phyloP scores from a whole-genome alignment of 495 filamentous ascomycete genomes.

The Aspergillus mulundensis region DNA sequence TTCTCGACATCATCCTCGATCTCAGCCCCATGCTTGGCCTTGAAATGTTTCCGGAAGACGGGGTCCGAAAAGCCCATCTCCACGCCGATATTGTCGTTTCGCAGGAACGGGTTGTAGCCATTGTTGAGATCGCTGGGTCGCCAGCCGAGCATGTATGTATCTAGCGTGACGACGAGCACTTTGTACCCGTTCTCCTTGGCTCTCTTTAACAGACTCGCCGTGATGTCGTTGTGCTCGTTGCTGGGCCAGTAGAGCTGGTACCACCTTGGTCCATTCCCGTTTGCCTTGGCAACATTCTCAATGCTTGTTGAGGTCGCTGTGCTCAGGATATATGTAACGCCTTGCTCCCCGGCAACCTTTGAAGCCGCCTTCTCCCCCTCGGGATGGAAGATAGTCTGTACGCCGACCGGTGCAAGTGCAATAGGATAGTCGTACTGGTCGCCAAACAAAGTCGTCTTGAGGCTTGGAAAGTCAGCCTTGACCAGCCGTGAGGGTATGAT shows the following conservation, averaged over 20 bases:
- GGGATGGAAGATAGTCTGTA: conserved; percentile 48
- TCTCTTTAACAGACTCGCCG: conserved; percentile 46
- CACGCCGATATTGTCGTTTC: conserved; percentile 33
- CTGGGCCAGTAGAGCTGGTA: conserved; percentile 64
- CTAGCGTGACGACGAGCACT: conserved; percentile 59
- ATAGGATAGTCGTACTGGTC: conserved; percentile 34
- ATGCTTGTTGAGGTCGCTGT: conserved; percentile 40
- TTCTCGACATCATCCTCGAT: conserved; percentile 39
- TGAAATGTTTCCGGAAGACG: conserved; percentile 48
- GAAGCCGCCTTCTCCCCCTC: conserved; percentile 44
- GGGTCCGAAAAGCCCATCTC: conserved; percentile 53
- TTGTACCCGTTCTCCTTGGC: conserved; percentile 51
- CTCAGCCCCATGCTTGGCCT: conserved; percentile 27
- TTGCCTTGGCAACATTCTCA: conserved; percentile 42
- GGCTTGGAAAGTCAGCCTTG: conserved; percentile 12
- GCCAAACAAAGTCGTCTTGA: conserved; percentile 21
- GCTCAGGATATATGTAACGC: conserved; percentile 50
- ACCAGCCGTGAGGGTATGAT: conserved; percentile 32
- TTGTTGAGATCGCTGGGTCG: conserved; percentile 54
- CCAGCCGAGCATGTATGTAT: conserved; percentile 57
- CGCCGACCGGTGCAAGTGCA: conserved; percentile 50
- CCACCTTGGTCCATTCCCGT: conserved; percentile 36
- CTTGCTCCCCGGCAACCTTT: conserved; percentile 33
- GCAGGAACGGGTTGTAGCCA: conserved; percentile 49
- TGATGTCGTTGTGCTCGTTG: conserved; percentile 44